Evolutionary conservation across 208 protist genomes (phyloP), one percentile per base, ranked within the genome.

Genomic region (Trypanosoma caninum): DNA sequence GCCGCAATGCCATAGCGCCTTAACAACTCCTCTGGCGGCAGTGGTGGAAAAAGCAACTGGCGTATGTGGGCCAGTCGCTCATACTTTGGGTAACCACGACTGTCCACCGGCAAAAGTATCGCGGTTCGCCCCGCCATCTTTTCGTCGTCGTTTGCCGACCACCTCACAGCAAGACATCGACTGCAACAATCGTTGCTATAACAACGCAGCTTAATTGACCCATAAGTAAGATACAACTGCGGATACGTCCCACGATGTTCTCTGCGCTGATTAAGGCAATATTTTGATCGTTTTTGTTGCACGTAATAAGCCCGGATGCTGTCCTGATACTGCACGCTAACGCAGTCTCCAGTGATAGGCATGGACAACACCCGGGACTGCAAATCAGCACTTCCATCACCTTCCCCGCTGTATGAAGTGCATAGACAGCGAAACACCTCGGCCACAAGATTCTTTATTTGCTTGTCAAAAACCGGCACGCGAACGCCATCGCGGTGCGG

Each of bases 161-260:
- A 94, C 27, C 68, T 69, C 18, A 94, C 51, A 13, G 78, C 47
- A n/a, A 84, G 73, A 65, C 87, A 94, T 18, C 72, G 33, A 5
- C 80, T 65, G 53, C 65, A 83, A 70, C 88, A 95, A 74, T 95
- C 88, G 60, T 95, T 95, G 38, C 83, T 65, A 72, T 92, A 95
- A 72, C 88, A 95, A 25, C 88, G 84, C 18, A 95, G 48, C 64
- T 95, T 95, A 57, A 95, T 88, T 14, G 82, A 91, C n/a, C 84
- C 83, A 60, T 89, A 95, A 10, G 88, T 95, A 20, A 95, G 64
- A 62, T 92, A 95, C 27, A 95, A 73, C 74, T 95, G 88, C 0
- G 69, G 72, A 58, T 83, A 95, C 10, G 88, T 95, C 10, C 66
- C 27, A 42, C 78, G 78, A 65, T 95, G 88, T 10, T 51, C 23